A percentile compares a stretch with the other conserved stretches of the same genome.
phyloP scores from a whole-genome alignment of 805 yeast species.

The Kodamaea fukazawae region DNA sequence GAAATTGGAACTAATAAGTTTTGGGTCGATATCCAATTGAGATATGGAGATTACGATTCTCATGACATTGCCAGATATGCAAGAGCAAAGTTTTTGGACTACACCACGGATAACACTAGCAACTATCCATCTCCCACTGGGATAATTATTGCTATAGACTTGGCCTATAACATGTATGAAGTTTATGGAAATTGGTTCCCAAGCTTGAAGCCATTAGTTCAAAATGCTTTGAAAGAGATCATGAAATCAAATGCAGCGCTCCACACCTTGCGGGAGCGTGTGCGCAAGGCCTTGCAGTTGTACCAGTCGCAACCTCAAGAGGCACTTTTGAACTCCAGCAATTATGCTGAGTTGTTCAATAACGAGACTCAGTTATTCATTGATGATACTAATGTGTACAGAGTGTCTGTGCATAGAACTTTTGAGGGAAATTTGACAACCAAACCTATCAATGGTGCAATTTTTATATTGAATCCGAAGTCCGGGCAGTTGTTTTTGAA shows the following conservation, averaged over 20 bases:
- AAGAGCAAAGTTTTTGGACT: constrained; percentile 88
- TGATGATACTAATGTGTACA: constrained; percentile 91
- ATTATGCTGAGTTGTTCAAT: constrained; percentile 86
- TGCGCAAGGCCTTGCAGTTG: constrained; percentile 88
- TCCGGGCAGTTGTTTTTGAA: constrained; percentile 88
- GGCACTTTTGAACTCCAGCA: constrained; percentile 81
- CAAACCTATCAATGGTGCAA: constrained; percentile 89
- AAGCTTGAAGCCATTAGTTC: constrained; percentile 85
- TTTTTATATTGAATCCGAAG: constrained; percentile 84
- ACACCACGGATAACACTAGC: constrained; percentile 82
- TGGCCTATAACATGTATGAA: constrained; percentile 94
- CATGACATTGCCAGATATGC: constrained; percentile 95
- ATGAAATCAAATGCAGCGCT: constrained; percentile 95
- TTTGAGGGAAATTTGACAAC: constrained; percentile 91
- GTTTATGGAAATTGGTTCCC: constrained; percentile 98
- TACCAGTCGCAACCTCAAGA: constrained; percentile 94
- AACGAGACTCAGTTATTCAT: constrained; percentile 80
- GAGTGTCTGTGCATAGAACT: constrained; percentile 89
- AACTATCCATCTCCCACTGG: constrained; percentile 94
- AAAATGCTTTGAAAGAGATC: constrained; percentile 87
- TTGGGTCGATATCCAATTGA: constrained; percentile 93
- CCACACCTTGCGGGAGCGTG: constrained; percentile 86
- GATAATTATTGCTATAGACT: constrained; percentile 81
- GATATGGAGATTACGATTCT: constrained; percentile 97
- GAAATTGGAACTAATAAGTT: constrained; percentile 62